A percentile compares a stretch with the other conserved stretches of the same genome.
These are phyloP conservation scores for Volvox reticuliferus DNA, from an alignment of 139 green algal genomes.

Conservation along the genomic window DNA sequence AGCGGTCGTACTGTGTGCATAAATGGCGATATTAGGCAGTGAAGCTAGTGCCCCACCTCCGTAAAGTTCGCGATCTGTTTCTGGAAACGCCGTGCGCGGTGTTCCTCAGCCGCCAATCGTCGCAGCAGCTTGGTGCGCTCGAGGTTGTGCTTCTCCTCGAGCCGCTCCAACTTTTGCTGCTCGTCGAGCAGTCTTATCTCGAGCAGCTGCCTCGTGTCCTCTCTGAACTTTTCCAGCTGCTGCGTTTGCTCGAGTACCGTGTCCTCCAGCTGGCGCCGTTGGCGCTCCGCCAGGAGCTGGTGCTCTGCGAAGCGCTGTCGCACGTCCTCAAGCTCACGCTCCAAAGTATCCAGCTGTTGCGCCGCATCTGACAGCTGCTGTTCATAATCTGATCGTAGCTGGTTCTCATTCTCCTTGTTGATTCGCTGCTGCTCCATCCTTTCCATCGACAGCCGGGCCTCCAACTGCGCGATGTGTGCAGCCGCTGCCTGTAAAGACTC, in stretches of 20 bases:
- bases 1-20: too few relatives aligned
- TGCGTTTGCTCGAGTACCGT: background rate
- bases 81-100: background rate
- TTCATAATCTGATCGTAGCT: background rate
- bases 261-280: background rate
- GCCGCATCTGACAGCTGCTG: background rate
- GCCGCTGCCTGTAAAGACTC: slow-evolving; percentile 6
- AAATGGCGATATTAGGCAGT: too few relatives aligned
- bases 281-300: background rate
- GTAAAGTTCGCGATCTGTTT: slow-evolving; percentile 29
- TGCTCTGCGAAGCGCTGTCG: background rate
- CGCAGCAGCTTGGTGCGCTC: background rate
- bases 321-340: background rate
- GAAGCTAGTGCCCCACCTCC: background rate
- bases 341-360: background rate
- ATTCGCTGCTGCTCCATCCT: background rate
- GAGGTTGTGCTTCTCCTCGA: background rate
- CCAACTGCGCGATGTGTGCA: slow-evolving; percentile 7
- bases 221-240: background rate
- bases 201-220: background rate
- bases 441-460: background rate
- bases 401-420: background rate
- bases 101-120: background rate
- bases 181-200: background rate
- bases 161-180: background rate